Evolutionary conservation across 108 stramenopile genomes (phyloP).

Genomic region (Cyclotella sp.): DNA sequence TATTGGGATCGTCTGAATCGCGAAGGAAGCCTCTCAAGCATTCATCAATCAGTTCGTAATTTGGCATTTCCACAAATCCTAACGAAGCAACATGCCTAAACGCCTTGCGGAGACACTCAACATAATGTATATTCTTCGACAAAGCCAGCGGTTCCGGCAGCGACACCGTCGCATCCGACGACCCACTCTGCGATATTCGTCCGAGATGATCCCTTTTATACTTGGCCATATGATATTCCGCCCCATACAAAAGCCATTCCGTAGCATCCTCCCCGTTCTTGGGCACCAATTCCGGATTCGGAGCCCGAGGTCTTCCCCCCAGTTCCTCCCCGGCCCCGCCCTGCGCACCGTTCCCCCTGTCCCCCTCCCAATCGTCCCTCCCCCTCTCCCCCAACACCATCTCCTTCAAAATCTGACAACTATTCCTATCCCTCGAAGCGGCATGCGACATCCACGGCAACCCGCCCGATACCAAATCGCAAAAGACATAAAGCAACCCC

Average conservation of each 20-base stretch:
- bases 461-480: slow-evolving; percentile 85
- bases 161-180: slow-evolving; percentile 26
- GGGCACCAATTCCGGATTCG: slow-evolving; percentile 35
- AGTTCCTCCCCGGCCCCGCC: slow-evolving; percentile 21
- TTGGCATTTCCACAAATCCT: slow-evolving; percentile 71
- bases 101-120: slow-evolving; percentile 65
- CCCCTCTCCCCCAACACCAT: slow-evolving; percentile 68
- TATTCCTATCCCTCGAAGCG: slow-evolving; percentile 67
- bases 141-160: slow-evolving; percentile 69
- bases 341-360: slow-evolving; percentile 3
- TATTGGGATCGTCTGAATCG: slow-evolving; percentile 20
- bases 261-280: slow-evolving; percentile 59
- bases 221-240: slow-evolving; percentile 76
- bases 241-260: slow-evolving; percentile 70
- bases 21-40: slow-evolving; percentile 73
- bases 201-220: slow-evolving; percentile 50
- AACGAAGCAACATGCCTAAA: slow-evolving; percentile 74
- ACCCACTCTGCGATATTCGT: neutral
- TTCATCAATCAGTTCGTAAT: slow-evolving; percentile 74
- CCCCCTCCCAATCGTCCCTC: slow-evolving; percentile 34
- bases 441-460: slow-evolving; percentile 90
- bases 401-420: slow-evolving; percentile 81
- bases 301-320: slow-evolving; percentile 24
- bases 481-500: slow-evolving; percentile 89
- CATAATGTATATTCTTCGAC: slow-evolving; percentile 62